Evolutionary conservation across 495 filamentous ascomycete genomes (phyloP).

Genomic region (Podospora tetraspora): DNA sequence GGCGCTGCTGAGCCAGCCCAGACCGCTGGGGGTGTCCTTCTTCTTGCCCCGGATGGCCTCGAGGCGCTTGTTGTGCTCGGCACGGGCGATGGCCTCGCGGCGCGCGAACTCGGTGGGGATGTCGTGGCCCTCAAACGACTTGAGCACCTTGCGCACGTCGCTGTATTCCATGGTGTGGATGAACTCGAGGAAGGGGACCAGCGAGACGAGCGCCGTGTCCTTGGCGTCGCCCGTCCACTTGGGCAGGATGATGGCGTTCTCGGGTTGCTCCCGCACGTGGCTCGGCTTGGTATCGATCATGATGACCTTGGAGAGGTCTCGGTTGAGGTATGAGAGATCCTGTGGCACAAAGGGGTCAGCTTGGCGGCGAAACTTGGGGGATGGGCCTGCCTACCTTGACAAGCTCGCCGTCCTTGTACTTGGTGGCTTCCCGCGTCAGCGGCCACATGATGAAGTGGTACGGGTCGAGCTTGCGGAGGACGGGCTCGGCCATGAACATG

Average conservation of each 20-base stretch:
- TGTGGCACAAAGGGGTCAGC: conserved; percentile 31
- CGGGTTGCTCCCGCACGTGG: conserved; percentile 79
- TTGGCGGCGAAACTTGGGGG: not conserved
- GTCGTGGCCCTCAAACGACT: conserved; percentile 77
- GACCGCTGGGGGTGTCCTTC: conserved; percentile 42
- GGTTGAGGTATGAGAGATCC: conserved; percentile 95
- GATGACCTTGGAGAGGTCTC: conserved; percentile 88
- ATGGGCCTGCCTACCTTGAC: conserved; percentile 66
- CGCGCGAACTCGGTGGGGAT: conserved; percentile 85
- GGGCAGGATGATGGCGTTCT: conserved; percentile 86
- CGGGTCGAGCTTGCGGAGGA: conserved; percentile 92
- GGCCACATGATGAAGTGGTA: conserved; percentile 95
- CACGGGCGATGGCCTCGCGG: conserved; percentile 77
- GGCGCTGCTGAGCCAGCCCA: conserved; percentile 58
- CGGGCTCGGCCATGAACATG: conserved; percentile 71
- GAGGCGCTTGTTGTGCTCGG: conserved; percentile 70
- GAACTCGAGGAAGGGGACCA: conserved; percentile 96
- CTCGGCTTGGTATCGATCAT: conserved; percentile 79
- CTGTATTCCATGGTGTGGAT: conserved; percentile 84
- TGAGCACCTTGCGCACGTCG: conserved; percentile 78
- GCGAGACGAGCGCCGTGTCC: conserved; percentile 75
- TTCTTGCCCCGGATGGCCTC: conserved; percentile 64
- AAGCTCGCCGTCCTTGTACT: conserved; percentile 91
- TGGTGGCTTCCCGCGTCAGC: conserved; percentile 87
- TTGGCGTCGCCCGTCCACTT: conserved; percentile 81